Percentiles rank a stretch among this genome's conserved stretches.
These are phyloP conservation scores for Acanthamoeba healyi DNA, from an alignment of 208 protist species.

Conservation along the genomic window DNA sequence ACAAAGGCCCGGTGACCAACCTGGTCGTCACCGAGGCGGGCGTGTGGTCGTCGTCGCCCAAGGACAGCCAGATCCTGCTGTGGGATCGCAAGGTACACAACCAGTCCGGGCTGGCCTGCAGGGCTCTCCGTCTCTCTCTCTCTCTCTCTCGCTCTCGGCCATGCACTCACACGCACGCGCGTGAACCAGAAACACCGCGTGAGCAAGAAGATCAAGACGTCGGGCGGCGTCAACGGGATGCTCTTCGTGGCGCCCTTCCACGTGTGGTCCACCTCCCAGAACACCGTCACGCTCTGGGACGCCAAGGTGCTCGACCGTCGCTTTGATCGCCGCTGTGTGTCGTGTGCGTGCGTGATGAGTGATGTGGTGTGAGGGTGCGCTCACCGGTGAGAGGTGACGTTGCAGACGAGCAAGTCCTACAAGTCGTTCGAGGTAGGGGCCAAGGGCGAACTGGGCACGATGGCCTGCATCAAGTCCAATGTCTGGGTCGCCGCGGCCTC, in stretches of 20 bases:
- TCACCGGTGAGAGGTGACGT: too few relatives aligned
- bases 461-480: constrained; percentile 36
- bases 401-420: constrained; percentile 49
- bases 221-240: not conserved
- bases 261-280: constrained; percentile 61
- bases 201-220: constrained; percentile 63
- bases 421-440: not conserved
- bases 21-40: constrained; percentile 35
- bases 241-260: constrained; percentile 69
- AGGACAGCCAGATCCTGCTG: constrained; percentile 51
- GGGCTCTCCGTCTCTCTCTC: too few relatives aligned
- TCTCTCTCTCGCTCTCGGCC: too few relatives aligned
- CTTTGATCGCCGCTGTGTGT: not conserved
- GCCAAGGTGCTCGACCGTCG: not conserved
- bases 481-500: constrained; percentile 39
- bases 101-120: too few relatives aligned
- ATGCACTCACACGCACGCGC: not conserved
- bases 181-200: constrained; percentile 51
- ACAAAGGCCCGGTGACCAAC: constrained; percentile 43
- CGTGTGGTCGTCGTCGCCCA: constrained; percentile 45
- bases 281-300: constrained; percentile 48
- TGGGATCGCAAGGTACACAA: constrained; percentile 32
- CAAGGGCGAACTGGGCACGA: constrained; percentile 40
- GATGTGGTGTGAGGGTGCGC: not conserved
- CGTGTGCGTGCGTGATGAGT: not conserved